Evolutionary conservation across 768 basidiomycete genomes (phyloP).

Genomic region (Candolleomyces efflorescens): DNA sequence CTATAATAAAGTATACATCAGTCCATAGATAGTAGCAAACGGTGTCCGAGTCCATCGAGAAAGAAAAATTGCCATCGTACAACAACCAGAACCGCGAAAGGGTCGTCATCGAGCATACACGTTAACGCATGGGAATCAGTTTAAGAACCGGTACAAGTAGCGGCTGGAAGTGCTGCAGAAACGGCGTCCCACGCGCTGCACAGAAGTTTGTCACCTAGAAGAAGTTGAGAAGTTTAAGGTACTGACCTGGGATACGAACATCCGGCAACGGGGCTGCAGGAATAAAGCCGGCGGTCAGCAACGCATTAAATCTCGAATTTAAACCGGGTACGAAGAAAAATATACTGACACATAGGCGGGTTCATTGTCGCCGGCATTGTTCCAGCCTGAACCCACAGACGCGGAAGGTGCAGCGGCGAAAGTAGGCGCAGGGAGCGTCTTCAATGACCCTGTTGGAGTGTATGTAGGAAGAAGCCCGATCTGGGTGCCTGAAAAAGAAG

Average conservation of each 20-base stretch:
- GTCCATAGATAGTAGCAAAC: conserved; percentile 1
- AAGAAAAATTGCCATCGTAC: not conserved
- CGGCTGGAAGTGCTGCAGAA: conserved; percentile 40
- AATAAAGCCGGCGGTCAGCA: conserved; percentile 6
- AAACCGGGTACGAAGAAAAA: not conserved
- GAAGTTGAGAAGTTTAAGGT: conserved; percentile 1
- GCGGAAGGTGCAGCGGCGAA: conserved; percentile 54
- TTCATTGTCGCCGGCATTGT: conserved; percentile 58
- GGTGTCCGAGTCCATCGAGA: not conserved
- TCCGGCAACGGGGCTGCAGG: conserved; percentile 45
- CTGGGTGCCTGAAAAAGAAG: conserved; percentile 48
- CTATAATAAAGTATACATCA: not conserved
- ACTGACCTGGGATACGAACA: conserved; percentile 60
- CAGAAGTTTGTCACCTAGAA: conserved; percentile 4
- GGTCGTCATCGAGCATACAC: not conserved
- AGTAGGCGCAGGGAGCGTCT: conserved; percentile 58
- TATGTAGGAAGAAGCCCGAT: conserved; percentile 60
- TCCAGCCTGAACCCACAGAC: conserved; percentile 72
- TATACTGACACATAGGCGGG: conserved; percentile 47
- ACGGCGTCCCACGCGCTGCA: conserved; percentile 57
- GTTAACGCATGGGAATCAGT: not conserved
- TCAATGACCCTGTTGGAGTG: conserved; percentile 62
- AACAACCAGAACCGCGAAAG: not conserved
- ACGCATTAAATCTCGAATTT: not conserved
- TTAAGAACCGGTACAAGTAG: conserved; percentile 34